Conservation (phyloP, 169 alveolate species). For the Ichthyophthirius multifiliis region DNA sequence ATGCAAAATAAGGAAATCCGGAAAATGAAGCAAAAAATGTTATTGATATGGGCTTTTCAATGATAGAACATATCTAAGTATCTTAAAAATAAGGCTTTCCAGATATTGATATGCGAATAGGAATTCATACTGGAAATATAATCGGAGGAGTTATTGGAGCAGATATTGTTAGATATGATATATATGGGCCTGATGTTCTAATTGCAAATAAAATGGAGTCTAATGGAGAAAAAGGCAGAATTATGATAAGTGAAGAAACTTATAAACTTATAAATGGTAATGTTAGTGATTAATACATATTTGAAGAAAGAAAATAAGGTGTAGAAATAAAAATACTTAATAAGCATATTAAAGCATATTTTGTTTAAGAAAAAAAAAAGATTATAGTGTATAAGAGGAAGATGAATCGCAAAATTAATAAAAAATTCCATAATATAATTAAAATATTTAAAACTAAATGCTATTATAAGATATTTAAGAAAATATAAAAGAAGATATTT, state of each 20-base stretch:
- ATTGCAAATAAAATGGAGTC: constrained; percentile 73
- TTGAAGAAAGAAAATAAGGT: background rate
- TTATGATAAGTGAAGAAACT: constrained; percentile 71
- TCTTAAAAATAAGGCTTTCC: constrained; percentile 27
- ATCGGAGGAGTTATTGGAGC: constrained; percentile 50
- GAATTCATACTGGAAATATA: constrained; percentile 47
- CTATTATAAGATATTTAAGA: no score
- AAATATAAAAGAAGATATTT: no score
- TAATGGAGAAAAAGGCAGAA: constrained; percentile 66
- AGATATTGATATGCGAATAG: constrained; percentile 65
- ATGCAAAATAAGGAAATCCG: background rate
- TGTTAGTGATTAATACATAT: background rate
- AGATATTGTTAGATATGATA: constrained; percentile 50
- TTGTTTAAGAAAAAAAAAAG: no score
- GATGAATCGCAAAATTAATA: no score
- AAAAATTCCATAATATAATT: no score
- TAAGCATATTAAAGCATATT: background rate
- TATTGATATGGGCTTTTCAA: background rate
- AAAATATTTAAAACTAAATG: no score
- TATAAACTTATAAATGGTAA: background rate
- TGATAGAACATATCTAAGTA: constrained; percentile 27
- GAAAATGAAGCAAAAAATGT: constrained; percentile 30
- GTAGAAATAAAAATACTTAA: background rate
- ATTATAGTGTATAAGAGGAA: no score
- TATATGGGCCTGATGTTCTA: constrained; percentile 47